Percentiles rank a stretch among this genome's conserved stretches.
These are phyloP conservation scores for Imleria badia DNA, from an alignment of 768 basidiomycete species.

Conservation along the genomic window DNA sequence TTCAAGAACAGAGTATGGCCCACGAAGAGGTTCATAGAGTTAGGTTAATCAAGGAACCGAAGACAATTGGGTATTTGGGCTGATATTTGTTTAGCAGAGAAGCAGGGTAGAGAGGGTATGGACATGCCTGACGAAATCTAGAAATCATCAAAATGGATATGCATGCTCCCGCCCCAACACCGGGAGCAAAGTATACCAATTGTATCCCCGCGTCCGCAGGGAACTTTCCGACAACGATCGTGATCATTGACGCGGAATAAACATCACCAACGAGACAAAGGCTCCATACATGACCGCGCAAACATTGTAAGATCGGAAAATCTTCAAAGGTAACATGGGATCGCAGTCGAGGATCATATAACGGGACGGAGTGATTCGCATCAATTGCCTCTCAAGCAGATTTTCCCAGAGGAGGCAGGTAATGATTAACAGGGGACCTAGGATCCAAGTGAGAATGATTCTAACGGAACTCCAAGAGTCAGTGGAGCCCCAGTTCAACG, in stretches of 20 bases:
- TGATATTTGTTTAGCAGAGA: no score
- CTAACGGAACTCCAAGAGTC: not conserved
- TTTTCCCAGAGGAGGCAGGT: not conserved
- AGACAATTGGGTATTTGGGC: no score
- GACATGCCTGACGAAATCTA: no score
- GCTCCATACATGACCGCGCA: not conserved
- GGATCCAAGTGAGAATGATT: not conserved
- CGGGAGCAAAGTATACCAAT: no score
- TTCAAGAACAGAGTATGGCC: no score
- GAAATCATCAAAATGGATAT: not conserved
- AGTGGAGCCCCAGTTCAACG: not conserved
- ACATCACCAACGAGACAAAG: not conserved
- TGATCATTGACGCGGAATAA: not conserved
- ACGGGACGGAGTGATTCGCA: not conserved
- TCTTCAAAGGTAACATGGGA: not conserved
- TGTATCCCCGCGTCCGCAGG: no score
- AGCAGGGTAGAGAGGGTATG: no score
- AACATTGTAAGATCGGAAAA: not conserved
- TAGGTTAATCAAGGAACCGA: not conserved
- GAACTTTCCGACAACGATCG: no score
- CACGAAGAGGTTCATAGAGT: no score
- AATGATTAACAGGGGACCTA: not conserved
- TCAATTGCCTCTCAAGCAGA: not conserved
- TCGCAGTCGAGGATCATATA: not conserved
- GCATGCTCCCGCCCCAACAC: not conserved